Percentiles rank a stretch among this genome's conserved stretches.
Conservation (phyloP, 2,329 filamentous ascomycete species). For the Clarireedia sp. region DNA sequence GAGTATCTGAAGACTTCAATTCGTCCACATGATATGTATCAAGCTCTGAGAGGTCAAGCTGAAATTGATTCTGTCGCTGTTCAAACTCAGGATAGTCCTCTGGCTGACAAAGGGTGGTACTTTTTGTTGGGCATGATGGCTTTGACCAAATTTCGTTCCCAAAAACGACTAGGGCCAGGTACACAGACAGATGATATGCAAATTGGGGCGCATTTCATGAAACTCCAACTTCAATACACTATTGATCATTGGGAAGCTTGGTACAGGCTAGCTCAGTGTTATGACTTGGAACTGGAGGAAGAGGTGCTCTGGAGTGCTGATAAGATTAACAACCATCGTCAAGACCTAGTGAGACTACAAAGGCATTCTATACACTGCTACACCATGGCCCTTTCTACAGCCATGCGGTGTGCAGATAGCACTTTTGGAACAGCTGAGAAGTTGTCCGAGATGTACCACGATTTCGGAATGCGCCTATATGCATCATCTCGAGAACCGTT, state of each 20-base stretch:
- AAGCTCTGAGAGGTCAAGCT: constrained; percentile 71
- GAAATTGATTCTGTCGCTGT: constrained; percentile 65
- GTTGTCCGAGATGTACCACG: constrained; percentile 57
- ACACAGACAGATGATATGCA: constrained; percentile 33
- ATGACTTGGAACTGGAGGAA: constrained; percentile 34
- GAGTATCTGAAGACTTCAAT: constrained; percentile 77
- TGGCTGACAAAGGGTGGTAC: constrained; percentile 84
- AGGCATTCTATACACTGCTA: constrained; percentile 37
- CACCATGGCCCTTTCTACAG: constrained; percentile 57
- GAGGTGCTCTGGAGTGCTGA: constrained; percentile 34
- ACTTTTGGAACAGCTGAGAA: constrained; percentile 45
- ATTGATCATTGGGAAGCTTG: constrained; percentile 35
- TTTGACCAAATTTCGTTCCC: constrained; percentile 63
- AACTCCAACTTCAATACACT: constrained; percentile 31
- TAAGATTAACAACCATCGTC: constrained; percentile 32
- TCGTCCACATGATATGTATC: constrained; percentile 71
- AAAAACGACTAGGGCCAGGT: constrained; percentile 30
- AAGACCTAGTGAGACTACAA: constrained; percentile 30
- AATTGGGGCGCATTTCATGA: constrained; percentile 31
- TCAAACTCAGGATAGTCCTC: constrained; percentile 56
- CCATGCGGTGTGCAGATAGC: constrained; percentile 47
- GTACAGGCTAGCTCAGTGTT: constrained; percentile 35
- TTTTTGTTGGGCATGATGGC: constrained; percentile 84
- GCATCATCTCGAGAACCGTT: constrained; percentile 61
- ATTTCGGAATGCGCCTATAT: constrained; percentile 63